These are phyloP conservation scores for Coix lacrymajobi DNA, from an alignment of 176 grass and related monocot species.

Conservation along the genomic window DNA sequence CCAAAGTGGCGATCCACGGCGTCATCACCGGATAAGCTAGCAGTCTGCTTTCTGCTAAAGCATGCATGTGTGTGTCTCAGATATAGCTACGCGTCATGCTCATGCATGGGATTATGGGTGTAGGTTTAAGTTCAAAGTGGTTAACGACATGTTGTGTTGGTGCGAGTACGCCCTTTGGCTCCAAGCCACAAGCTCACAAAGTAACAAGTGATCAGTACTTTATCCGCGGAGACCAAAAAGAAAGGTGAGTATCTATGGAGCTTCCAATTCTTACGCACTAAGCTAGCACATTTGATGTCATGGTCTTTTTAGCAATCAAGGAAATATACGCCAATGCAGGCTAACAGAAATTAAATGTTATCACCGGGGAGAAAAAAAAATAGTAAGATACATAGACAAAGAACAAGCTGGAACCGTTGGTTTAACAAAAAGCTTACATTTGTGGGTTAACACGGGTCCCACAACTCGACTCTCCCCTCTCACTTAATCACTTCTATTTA, in stretches of 20 bases:
- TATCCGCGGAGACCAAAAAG: not conserved
- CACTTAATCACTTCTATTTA: no score
- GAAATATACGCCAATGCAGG: not conserved
- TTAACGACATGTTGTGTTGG: not conserved
- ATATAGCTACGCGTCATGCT: slow-evolving; percentile 15
- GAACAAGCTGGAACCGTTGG: no score
- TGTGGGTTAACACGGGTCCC: no score
- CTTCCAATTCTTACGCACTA: not conserved
- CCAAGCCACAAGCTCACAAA: not conserved
- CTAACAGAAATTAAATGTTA: no score
- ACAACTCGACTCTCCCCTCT: no score
- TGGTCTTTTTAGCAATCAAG: not conserved
- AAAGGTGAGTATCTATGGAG: not conserved
- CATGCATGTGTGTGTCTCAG: not conserved
- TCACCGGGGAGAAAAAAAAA: no score
- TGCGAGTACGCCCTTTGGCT: not conserved
- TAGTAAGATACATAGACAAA: no score
- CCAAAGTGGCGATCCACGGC: not conserved
- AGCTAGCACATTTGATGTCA: not conserved
- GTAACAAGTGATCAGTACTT: not conserved
- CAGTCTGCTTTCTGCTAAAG: slow-evolving; percentile 1
- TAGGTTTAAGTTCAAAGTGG: no score
- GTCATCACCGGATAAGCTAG: not conserved
- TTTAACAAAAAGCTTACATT: no score
- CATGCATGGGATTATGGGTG: not conserved